phyloP scores from a whole-genome alignment of 805 yeast genomes.

The Kodamaea nitidulidarum region DNA sequence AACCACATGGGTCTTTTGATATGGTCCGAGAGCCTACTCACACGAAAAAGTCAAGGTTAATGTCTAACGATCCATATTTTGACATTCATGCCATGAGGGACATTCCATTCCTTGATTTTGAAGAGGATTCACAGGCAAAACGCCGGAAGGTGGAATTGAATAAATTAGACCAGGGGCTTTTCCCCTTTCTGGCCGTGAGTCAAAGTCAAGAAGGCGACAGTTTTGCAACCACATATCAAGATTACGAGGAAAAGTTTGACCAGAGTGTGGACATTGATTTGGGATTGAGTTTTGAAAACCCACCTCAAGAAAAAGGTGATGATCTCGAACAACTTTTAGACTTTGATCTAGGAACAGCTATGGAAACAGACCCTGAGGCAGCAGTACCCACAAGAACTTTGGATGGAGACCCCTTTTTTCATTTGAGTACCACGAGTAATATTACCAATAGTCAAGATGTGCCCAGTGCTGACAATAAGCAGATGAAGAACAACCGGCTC shows the following conservation, averaged over 20 bases:
- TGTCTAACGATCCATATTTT: constrained; percentile 25
- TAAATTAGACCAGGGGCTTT: constrained; percentile 2
- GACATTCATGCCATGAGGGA: constrained; percentile 10
- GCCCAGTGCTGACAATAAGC: too few relatives aligned
- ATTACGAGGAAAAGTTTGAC: background rate
- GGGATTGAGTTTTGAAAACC: background rate
- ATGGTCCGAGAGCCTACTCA: background rate
- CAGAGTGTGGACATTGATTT: constrained; percentile 4
- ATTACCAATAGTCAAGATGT: background rate
- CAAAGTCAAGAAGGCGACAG: background rate
- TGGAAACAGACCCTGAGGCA: background rate
- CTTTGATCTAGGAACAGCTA: constrained; percentile 8
- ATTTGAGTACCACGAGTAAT: constrained; percentile 9
- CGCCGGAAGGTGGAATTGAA: constrained; percentile 16
- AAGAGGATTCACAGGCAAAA: constrained; percentile 4
- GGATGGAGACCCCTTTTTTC: constrained; percentile 12
- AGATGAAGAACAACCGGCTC: background rate
- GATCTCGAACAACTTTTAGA: constrained; percentile 1
- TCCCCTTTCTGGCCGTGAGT: background rate
- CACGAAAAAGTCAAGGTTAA: background rate
- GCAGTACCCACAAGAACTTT: constrained; percentile 3
- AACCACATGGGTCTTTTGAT: background rate
- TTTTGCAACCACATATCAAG: background rate
- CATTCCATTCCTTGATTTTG: background rate
- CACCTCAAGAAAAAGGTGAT: constrained; percentile 16